Evolutionary conservation across 768 basidiomycete genomes (phyloP).

Genomic region (Cytidiella melzeri): DNA sequence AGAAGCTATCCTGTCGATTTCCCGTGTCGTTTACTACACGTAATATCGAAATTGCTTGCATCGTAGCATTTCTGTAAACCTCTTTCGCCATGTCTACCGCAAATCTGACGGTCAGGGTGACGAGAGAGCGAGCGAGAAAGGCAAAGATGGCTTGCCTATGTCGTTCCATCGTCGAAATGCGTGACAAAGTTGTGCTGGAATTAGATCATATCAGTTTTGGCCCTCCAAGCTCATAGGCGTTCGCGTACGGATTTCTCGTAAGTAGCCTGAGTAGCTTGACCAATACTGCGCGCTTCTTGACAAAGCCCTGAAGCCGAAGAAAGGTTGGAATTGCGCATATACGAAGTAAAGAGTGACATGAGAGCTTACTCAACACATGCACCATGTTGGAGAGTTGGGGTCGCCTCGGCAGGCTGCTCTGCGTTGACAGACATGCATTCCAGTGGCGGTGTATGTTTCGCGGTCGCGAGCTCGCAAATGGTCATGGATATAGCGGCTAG

Average conservation of each 20-base stretch:
- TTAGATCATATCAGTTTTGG: background rate
- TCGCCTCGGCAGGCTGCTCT: background rate
- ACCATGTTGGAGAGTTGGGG: constrained; percentile 28
- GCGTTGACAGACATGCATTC: constrained; percentile 41
- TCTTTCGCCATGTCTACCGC: constrained; percentile 59
- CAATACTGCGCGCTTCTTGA: constrained; percentile 77
- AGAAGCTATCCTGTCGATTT: constrained; percentile 23
- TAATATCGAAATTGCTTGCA: constrained; percentile 49
- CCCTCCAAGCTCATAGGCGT: background rate
- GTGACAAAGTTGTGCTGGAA: constrained; percentile 66
- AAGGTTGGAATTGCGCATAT: constrained; percentile 4
- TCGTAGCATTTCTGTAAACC: constrained; percentile 59
- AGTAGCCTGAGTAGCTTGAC: constrained; percentile 82
- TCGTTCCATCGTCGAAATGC: constrained; percentile 71
- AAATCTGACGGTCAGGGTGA: no score
- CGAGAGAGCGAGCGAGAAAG: background rate
- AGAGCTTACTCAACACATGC: constrained; percentile 46
- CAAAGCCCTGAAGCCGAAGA: constrained; percentile 45
- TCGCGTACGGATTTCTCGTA: constrained; percentile 68
- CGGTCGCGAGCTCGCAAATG: constrained; percentile 73
- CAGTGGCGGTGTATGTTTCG: constrained; percentile 57
- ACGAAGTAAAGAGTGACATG: background rate
- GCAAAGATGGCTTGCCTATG: constrained; percentile 41
- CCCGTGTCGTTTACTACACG: constrained; percentile 42
- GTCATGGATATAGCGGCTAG: constrained; percentile 74